Conservation (phyloP, 805 yeast species). For the Yarrowia sp. region DNA sequence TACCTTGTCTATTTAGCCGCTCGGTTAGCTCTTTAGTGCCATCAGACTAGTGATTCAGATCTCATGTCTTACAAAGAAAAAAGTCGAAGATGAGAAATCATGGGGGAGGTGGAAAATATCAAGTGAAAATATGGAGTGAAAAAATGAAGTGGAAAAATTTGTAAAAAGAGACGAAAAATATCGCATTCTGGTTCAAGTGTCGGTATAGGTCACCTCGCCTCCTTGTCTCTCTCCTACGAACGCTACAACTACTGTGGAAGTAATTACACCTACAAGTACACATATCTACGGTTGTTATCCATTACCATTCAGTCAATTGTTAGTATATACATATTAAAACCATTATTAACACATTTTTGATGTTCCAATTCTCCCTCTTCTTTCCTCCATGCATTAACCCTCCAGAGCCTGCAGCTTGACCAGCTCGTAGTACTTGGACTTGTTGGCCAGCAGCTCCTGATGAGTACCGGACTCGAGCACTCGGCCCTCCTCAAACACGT, state of each 20-base stretch:
- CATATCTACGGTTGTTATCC: background rate
- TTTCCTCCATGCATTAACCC: slow-evolving; percentile 30
- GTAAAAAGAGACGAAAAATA: no score
- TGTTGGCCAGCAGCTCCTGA: slow-evolving; percentile 54
- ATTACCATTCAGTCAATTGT: slow-evolving; percentile 9
- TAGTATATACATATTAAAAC: slow-evolving; percentile 32
- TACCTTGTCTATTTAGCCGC: no score
- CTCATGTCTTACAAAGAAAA: no score
- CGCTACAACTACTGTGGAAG: background rate
- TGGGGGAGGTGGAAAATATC: no score
- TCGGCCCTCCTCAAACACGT: slow-evolving; percentile 65
- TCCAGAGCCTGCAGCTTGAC: slow-evolving; percentile 53
- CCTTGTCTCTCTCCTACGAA: background rate
- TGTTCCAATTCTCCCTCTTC: background rate
- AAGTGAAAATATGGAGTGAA: no score
- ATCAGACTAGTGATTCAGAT: no score
- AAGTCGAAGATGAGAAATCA: no score
- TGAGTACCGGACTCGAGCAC: slow-evolving; percentile 68
- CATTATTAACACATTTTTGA: background rate
- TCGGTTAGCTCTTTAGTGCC: no score
- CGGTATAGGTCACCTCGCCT: no score
- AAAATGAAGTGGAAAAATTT: no score
- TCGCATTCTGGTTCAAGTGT: no score
- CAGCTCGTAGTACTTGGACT: slow-evolving; percentile 53
- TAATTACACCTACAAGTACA: background rate